Percentiles rank a stretch among this genome's conserved stretches.
Conservation (phyloP, 805 yeast genomes). For the Priceomyces castillae region DNA sequence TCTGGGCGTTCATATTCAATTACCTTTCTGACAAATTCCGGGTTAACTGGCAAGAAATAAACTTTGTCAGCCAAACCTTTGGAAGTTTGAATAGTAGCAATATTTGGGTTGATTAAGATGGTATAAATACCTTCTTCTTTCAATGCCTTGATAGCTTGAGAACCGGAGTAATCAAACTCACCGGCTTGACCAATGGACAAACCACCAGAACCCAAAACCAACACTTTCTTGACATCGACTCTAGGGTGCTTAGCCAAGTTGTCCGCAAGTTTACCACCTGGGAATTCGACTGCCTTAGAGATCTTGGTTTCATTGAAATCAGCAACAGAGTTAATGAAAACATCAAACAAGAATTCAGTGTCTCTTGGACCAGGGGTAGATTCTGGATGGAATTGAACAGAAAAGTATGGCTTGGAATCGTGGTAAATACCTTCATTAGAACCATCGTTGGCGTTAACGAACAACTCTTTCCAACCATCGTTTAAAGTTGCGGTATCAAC, state of each 20-base stretch:
- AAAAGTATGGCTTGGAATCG: constrained; percentile 82
- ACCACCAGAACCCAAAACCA: constrained; percentile 97
- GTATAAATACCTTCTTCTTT: constrained; percentile 98
- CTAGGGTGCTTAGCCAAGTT: constrained; percentile 75
- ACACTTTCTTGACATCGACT: constrained; percentile 83
- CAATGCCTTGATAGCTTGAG: constrained; percentile 97
- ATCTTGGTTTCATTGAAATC: constrained; percentile 58
- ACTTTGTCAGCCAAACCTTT: constrained; percentile 98
- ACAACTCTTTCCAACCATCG: constrained; percentile 87
- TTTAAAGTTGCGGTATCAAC: constrained; percentile 79
- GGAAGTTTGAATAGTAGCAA: constrained; percentile 97
- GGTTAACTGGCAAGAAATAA: constrained; percentile 94
- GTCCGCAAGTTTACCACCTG: constrained; percentile 80
- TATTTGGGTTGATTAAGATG: constrained; percentile 92
- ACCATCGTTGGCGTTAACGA: constrained; percentile 93
- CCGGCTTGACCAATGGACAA: constrained; percentile 99
- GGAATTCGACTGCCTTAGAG: constrained; percentile 77
- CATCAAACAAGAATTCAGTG: constrained; percentile 95
- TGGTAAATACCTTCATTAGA: constrained; percentile 98
- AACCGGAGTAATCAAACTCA: constrained; percentile 97
- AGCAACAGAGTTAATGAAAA: constrained; percentile 77
- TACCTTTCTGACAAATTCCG: constrained; percentile 95
- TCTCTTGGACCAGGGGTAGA: constrained; percentile 99
- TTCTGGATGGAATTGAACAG: constrained; percentile 99
- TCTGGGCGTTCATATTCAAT: constrained; percentile 95